Evolutionary conservation across 495 filamentous ascomycete genomes (phyloP).

Genomic region (Letharia lupina): DNA sequence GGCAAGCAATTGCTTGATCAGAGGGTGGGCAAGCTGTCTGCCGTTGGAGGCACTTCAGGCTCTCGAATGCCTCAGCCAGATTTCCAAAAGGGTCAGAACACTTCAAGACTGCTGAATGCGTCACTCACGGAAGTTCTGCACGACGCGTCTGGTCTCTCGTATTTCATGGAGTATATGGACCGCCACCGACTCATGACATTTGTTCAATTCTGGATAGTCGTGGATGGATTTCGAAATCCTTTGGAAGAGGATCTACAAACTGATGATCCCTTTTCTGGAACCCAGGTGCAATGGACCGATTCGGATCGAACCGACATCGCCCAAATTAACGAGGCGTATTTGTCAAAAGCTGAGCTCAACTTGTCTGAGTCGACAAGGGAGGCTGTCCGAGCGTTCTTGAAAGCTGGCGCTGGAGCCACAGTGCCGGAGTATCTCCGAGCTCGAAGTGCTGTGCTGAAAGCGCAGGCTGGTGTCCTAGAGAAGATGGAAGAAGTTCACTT

Average conservation of each 20-base stretch:
- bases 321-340: slow-evolving; percentile 83
- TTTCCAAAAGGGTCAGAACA: slow-evolving; percentile 31
- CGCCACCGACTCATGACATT: slow-evolving; percentile 74
- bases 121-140: slow-evolving; percentile 75
- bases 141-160: slow-evolving; percentile 82
- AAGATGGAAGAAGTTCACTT: slow-evolving; percentile 73
- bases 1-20: slow-evolving; percentile 87
- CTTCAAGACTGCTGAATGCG: slow-evolving; percentile 56
- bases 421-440: slow-evolving; percentile 76
- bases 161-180: slow-evolving; percentile 99
- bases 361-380: slow-evolving; percentile 58
- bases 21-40: slow-evolving; percentile 73
- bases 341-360: slow-evolving; percentile 72
- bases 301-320: slow-evolving; percentile 80
- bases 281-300: slow-evolving; percentile 65
- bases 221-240: slow-evolving; percentile 94
- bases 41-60: slow-evolving; percentile 47
- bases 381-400: slow-evolving; percentile 67
- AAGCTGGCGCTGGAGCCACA: slow-evolving; percentile 63
- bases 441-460: slow-evolving; percentile 67
- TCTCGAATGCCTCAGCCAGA: slow-evolving; percentile 31
- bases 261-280: slow-evolving; percentile 53
- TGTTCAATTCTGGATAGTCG: slow-evolving; percentile 98
- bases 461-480: slow-evolving; percentile 75
- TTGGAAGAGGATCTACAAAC: slow-evolving; percentile 78